phyloP scores from a whole-genome alignment of 441 rosid genomes.

The Isatis lusitanica region DNA sequence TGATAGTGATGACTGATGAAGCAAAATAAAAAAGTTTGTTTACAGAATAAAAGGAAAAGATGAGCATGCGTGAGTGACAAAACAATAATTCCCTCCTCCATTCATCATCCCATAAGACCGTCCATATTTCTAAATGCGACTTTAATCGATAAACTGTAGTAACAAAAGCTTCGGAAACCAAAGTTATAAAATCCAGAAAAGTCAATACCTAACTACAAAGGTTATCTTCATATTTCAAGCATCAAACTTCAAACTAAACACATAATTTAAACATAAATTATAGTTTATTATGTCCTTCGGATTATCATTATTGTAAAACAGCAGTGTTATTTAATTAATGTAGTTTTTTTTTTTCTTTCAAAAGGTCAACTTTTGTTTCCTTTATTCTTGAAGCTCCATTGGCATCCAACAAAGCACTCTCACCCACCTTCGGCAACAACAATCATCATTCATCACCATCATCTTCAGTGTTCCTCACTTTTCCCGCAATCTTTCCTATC shows the following conservation, averaged over 20 bases:
- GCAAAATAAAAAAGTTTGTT: not conserved
- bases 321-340: not conserved
- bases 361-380: not conserved
- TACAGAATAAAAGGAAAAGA: not conserved
- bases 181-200: not conserved
- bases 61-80: conserved; percentile 9
- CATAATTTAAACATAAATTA: conserved; percentile 1
- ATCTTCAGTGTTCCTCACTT: conserved; percentile 32
- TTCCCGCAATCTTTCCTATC: conserved; percentile 19
- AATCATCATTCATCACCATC: conserved; percentile 21
- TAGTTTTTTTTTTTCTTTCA: not conserved
- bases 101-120: not conserved
- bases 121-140: not conserved
- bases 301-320: not conserved
- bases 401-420: conserved; percentile 21
- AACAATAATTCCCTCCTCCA: not conserved
- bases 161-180: not conserved
- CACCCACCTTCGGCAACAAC: conserved; percentile 21
- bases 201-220: conserved; percentile 2
- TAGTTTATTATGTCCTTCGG: not conserved
- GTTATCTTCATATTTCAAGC: conserved; percentile 9
- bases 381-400: conserved; percentile 21
- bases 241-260: not conserved
- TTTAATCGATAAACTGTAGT: not conserved
- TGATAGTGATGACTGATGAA: too few species aligned